Evolutionary conservation across 257 asterid species (phyloP).

Genomic region (Verbascum thapsus): DNA sequence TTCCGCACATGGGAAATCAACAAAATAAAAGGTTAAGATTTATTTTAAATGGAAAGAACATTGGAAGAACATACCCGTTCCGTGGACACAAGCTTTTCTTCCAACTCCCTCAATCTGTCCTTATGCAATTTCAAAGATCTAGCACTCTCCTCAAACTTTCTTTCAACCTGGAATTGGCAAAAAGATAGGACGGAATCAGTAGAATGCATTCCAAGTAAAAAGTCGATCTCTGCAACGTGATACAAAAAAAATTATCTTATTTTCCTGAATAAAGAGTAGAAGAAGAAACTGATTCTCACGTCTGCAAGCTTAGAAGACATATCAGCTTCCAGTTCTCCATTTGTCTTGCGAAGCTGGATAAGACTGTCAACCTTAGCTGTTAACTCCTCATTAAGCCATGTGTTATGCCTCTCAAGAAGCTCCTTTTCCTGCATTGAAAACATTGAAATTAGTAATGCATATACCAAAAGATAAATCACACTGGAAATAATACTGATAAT

Average conservation of each 20-base stretch:
- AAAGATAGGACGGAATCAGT: slow-evolving; percentile 3
- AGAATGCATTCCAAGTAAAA: slow-evolving; percentile 1
- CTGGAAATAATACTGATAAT: slow-evolving; percentile 8
- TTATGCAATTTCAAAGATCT: slow-evolving; percentile 58
- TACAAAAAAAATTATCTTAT: background rate
- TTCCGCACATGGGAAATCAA: slow-evolving; percentile 7
- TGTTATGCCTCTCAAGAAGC: slow-evolving; percentile 85
- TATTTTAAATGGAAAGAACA: slow-evolving; percentile 8
- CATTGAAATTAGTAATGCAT: slow-evolving; percentile 2
- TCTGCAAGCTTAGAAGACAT: slow-evolving; percentile 73
- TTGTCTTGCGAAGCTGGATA: slow-evolving; percentile 63
- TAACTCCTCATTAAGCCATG: slow-evolving; percentile 93
- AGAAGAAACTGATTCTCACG: slow-evolving; percentile 43
- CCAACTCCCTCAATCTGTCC: slow-evolving; percentile 76
- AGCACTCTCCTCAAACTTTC: slow-evolving; percentile 54
- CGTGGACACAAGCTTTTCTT: slow-evolving; percentile 64
- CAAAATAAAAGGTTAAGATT: background rate
- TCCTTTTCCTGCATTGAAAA: slow-evolving; percentile 77
- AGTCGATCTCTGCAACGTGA: background rate
- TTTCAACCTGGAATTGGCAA: slow-evolving; percentile 56
- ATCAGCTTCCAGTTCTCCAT: slow-evolving; percentile 78
- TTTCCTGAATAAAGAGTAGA: background rate
- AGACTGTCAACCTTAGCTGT: slow-evolving; percentile 59
- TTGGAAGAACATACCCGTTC: slow-evolving; percentile 56
- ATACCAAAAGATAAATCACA: background rate